Conservation (phyloP, 768 basidiomycete species). For the Auricularia heimuer region DNA sequence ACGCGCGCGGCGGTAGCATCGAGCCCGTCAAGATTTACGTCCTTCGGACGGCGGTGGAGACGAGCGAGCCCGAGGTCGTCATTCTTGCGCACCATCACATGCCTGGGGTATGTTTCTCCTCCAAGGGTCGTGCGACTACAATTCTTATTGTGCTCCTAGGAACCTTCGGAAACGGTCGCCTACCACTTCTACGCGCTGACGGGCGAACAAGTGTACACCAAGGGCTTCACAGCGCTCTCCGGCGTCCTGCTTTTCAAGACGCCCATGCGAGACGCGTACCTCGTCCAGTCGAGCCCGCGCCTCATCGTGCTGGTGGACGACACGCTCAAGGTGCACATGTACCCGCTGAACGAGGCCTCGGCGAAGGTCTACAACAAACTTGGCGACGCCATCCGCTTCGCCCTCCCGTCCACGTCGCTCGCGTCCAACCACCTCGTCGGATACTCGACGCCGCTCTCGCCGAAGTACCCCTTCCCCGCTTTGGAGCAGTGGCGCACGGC, state of each 20-base stretch:
- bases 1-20: slow-evolving; percentile 43
- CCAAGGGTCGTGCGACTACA: not conserved
- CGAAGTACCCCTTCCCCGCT: not conserved
- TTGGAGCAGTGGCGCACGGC: slow-evolving; percentile 22
- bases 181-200: slow-evolving; percentile 75
- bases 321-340: slow-evolving; percentile 44
- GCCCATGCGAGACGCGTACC: slow-evolving; percentile 28
- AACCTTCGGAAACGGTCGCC: slow-evolving; percentile 57
- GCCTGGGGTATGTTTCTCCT: slow-evolving; percentile 41
- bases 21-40: slow-evolving; percentile 54
- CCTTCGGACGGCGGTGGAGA: slow-evolving; percentile 36
- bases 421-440: slow-evolving; percentile 37
- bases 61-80: slow-evolving; percentile 43
- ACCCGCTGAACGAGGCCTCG: slow-evolving; percentile 48
- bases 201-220: slow-evolving; percentile 50
- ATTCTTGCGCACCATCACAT: slow-evolving; percentile 53
- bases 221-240: slow-evolving; percentile 52
- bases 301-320: not conserved
- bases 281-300: slow-evolving; percentile 2
- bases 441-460: slow-evolving; percentile 21
- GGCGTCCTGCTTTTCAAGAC: slow-evolving; percentile 43
- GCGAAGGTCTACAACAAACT: slow-evolving; percentile 34
- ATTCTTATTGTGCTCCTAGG: slow-evolving; percentile 25
- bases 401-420: slow-evolving; percentile 37
- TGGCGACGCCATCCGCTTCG: slow-evolving; percentile 42